Conservation (phyloP, 164 flowering plant species). For the Tetrastigma voinierianum region DNA sequence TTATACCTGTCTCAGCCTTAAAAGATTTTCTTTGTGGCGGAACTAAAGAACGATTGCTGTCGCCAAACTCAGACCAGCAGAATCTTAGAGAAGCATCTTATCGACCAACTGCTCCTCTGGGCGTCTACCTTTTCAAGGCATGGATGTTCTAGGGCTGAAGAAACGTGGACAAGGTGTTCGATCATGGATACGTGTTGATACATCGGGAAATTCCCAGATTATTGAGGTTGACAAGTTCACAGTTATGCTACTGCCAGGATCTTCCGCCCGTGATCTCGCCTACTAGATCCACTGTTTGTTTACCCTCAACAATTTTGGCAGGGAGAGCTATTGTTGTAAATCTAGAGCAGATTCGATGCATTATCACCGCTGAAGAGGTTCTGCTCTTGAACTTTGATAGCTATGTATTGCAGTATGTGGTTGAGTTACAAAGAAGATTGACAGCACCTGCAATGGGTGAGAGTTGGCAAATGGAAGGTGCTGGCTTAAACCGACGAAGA, state of each 20-base stretch:
- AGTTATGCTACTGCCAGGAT: constrained; percentile 87
- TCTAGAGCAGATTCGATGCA: constrained; percentile 92
- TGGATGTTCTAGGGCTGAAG: constrained; percentile 61
- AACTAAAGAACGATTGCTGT: constrained; percentile 69
- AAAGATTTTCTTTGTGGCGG: constrained; percentile 42
- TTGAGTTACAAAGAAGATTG: constrained; percentile 74
- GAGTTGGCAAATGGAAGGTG: constrained; percentile 46
- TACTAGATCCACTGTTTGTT: constrained; percentile 90
- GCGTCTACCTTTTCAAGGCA: constrained; percentile 47
- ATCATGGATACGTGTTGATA: constrained; percentile 87
- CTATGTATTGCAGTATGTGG: constrained; percentile 79
- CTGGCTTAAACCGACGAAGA: constrained; percentile 37
- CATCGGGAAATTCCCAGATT: constrained; percentile 64
- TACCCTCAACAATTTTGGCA: constrained; percentile 83
- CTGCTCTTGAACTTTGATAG: constrained; percentile 76
- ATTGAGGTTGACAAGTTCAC: constrained; percentile 86
- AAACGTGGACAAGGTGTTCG: constrained; percentile 67
- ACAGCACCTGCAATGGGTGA: constrained; percentile 40
- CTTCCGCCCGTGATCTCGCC: constrained; percentile 90
- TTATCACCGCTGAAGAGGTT: constrained; percentile 90
- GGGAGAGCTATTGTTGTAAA: constrained; percentile 96
- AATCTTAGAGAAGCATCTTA: constrained; percentile 42
- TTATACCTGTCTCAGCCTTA: neutral
- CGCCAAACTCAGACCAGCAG: constrained; percentile 54
- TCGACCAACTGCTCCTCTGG: constrained; percentile 50